A percentile compares a stretch with the other conserved stretches of the same genome.
phyloP scores from a whole-genome alignment of 768 basidiomycete genomes.

The Nidularia pulvinata region DNA sequence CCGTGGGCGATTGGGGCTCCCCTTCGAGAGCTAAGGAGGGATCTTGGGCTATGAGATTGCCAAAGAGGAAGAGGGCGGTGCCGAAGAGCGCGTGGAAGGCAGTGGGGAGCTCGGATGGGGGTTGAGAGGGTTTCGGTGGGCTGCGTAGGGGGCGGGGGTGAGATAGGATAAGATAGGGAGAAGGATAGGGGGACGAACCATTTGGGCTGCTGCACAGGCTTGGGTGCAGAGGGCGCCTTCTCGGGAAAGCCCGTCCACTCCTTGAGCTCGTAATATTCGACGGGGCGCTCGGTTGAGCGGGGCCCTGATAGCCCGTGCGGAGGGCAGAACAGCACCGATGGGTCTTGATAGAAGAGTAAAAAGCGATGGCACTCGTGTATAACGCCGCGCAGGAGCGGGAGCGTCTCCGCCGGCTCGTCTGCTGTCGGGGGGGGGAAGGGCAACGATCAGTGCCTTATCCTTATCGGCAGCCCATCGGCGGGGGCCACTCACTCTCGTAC shows the following conservation, averaged over 20 bases:
- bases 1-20: constrained; percentile 48
- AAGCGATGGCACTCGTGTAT: constrained; percentile 73
- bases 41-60: constrained; percentile 56
- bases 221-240: neutral
- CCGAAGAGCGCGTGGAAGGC: constrained; percentile 70
- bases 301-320: neutral
- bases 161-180: too few species aligned
- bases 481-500: constrained; percentile 49
- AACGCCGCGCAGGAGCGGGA: constrained; percentile 59
- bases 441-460: neutral
- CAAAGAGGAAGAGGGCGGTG: constrained; percentile 62
- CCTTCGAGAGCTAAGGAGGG: constrained; percentile 47
- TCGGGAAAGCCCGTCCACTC: neutral
- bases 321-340: constrained; percentile 43
- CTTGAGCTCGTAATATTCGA: neutral
- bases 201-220: too few species aligned
- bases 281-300: neutral
- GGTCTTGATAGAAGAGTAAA: constrained; percentile 52
- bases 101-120: constrained; percentile 46
- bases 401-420: constrained; percentile 45
- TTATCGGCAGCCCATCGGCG: neutral
- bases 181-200: too few species aligned
- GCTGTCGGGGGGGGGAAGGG: constrained; percentile 18
- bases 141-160: too few species aligned
- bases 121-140: too few species aligned